A percentile compares a stretch with the other conserved stretches of the same genome.
Evolutionary conservation across 768 basidiomycete species (phyloP).

Genomic region (Agaricus subrufescens): DNA sequence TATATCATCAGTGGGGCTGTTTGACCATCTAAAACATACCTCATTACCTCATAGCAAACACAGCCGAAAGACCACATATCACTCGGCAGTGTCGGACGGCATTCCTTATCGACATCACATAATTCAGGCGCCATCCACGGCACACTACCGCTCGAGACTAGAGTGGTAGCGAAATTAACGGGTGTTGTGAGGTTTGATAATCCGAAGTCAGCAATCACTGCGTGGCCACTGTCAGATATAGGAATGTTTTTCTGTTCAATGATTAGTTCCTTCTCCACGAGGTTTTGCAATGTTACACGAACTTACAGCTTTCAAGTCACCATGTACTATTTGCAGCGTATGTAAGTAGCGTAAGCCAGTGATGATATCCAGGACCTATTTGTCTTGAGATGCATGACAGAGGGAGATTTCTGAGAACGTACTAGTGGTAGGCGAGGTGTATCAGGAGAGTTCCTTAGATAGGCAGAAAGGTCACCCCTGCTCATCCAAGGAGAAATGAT

Average conservation of each 20-base stretch:
- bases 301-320: constrained; percentile 19
- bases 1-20: too few species aligned
- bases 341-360: constrained; percentile 17
- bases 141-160: too few species aligned
- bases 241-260: constrained; percentile 16
- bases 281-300: background rate
- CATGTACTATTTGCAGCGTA: constrained; percentile 12
- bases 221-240: constrained; percentile 14
- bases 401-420: background rate
- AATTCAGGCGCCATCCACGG: too few species aligned
- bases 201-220: constrained; percentile 19
- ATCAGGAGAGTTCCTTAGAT: constrained; percentile 6
- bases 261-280: background rate
- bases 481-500: constrained; percentile 18
- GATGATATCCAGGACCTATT: constrained; percentile 6
- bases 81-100: background rate
- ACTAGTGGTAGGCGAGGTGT: constrained; percentile 13
- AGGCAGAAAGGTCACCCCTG: constrained; percentile 16
- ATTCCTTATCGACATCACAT: too few species aligned
- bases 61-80: constrained; percentile 8
- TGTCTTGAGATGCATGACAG: too few species aligned
- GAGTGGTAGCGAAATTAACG: too few species aligned
- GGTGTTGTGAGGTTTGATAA: constrained; percentile 4
- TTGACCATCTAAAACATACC: too few species aligned
- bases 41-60: constrained; percentile 7